These are phyloP conservation scores for Olyra latifolia DNA, from an alignment of 176 grass and related monocot genomes.

Conservation along the genomic window DNA sequence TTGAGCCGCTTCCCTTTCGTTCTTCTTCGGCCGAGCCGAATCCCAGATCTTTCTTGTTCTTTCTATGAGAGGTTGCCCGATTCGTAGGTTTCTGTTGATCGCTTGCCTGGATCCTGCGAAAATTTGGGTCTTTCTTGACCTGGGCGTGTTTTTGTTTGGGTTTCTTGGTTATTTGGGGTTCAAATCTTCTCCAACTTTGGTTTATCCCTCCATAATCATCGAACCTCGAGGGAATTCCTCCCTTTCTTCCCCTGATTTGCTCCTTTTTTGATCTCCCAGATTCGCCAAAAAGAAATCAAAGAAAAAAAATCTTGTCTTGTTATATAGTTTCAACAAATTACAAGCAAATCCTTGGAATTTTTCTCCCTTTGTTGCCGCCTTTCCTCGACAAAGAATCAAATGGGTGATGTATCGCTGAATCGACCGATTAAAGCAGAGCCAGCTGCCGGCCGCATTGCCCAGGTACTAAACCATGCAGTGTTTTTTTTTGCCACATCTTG, in stretches of 20 bases:
- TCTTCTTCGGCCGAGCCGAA: background rate
- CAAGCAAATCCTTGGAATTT: background rate
- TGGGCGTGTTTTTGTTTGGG: background rate
- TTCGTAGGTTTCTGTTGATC: background rate
- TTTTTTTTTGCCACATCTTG: background rate
- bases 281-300: background rate
- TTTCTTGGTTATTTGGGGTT: slow-evolving; percentile 14
- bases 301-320: background rate
- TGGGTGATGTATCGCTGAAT: slow-evolving; percentile 45
- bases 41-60: background rate
- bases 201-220: background rate
- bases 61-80: background rate
- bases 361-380: background rate
- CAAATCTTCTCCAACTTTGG: background rate
- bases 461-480: slow-evolving; percentile 3
- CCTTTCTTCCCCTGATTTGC: background rate
- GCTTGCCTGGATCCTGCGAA: background rate
- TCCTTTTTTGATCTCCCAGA: background rate
- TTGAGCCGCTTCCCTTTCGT: background rate
- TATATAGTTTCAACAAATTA: background rate
- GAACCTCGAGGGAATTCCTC: background rate
- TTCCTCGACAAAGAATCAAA: background rate
- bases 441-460: slow-evolving; percentile 20
- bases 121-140: background rate
- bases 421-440: slow-evolving; percentile 26